These are phyloP conservation scores for Syzygium syzygioides DNA, from an alignment of 441 rosid genomes.

Conservation along the genomic window DNA sequence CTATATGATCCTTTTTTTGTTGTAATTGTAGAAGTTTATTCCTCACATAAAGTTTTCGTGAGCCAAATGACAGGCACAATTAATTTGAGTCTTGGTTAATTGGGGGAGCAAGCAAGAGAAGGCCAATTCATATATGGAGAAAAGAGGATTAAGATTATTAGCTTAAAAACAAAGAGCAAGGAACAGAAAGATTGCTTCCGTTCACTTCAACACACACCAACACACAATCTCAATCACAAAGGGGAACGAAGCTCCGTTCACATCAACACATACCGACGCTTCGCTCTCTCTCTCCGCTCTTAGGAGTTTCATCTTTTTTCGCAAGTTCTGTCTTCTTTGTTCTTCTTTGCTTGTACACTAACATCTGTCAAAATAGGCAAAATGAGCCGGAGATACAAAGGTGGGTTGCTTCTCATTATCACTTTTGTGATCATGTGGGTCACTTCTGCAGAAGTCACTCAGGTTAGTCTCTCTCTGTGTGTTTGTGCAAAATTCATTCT, in stretches of 20 bases:
- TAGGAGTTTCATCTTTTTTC: not conserved
- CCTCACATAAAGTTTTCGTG: not conserved
- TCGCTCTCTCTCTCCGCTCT: not conserved
- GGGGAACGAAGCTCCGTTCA: not conserved
- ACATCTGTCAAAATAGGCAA: not conserved
- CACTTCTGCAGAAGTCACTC: constrained; percentile 42
- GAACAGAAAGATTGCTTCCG: not conserved
- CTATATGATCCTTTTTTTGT: not conserved
- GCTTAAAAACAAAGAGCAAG: not conserved
- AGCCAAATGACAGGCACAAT: not conserved
- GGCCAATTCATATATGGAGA: not conserved
- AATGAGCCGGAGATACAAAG: constrained; percentile 35
- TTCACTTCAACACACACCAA: not conserved
- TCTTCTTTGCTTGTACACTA: not conserved
- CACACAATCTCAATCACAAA: not conserved
- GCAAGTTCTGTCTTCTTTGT: not conserved
- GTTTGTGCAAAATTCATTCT: not conserved
- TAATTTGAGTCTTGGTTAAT: not conserved
- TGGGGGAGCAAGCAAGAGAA: not conserved
- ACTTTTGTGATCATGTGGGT: constrained; percentile 37
- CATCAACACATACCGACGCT: not conserved
- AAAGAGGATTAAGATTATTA: too few relatives aligned
- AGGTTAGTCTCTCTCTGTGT: constrained; percentile 13
- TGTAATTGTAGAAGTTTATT: not conserved
- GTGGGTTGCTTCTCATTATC: constrained; percentile 31